phyloP scores from a whole-genome alignment of 2,329 filamentous ascomycete species.

The Trichophyton equinum region DNA sequence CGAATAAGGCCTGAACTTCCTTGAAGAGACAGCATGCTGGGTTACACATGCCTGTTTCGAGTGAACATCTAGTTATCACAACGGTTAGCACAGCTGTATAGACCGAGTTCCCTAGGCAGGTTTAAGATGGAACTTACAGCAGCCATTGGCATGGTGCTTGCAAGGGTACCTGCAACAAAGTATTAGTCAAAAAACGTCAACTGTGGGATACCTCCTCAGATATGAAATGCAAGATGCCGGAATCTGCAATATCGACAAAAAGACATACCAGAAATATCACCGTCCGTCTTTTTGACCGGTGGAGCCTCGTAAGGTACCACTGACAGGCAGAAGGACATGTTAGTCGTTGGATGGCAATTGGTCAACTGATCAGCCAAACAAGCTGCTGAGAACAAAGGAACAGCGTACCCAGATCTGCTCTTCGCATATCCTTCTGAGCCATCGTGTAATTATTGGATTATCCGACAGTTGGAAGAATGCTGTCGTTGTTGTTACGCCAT shows the following conservation, averaged over 20 bases:
- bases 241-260: not conserved
- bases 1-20: not conserved
- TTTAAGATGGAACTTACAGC: slow-evolving; percentile 43
- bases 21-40: not conserved
- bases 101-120: not conserved
- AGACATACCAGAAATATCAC: slow-evolving; percentile 58
- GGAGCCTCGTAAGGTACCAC: slow-evolving; percentile 83
- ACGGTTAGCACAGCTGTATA: not conserved
- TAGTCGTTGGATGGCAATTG: not conserved
- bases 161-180: slow-evolving; percentile 41
- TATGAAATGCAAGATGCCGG: not conserved
- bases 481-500: not conserved
- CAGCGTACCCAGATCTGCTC: slow-evolving; percentile 56
- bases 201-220: slow-evolving; percentile 5
- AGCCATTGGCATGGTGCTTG: slow-evolving; percentile 83
- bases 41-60: slow-evolving; percentile 57
- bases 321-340: slow-evolving; percentile 27
- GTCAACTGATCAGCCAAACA: no score
- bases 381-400: not conserved
- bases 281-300: slow-evolving; percentile 49
- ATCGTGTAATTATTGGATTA: slow-evolving; percentile 29
- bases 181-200: not conserved
- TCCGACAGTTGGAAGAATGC: not conserved
- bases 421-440: slow-evolving; percentile 62
- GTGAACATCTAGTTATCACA: slow-evolving; percentile 57